Conservation (phyloP, 2,329 filamentous ascomycete genomes). For the Juglanconis sp. region DNA sequence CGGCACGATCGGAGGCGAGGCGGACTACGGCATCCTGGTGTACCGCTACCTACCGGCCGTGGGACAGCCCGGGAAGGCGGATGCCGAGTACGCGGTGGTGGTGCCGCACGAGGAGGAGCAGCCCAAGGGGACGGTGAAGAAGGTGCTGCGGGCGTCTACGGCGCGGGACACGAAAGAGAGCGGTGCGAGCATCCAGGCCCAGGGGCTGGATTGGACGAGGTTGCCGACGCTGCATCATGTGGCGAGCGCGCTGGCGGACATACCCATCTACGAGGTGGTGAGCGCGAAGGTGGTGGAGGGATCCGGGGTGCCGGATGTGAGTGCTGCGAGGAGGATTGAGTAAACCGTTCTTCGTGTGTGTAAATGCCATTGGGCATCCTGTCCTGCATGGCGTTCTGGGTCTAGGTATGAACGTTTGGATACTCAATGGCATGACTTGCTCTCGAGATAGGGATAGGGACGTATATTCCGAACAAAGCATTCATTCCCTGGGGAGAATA, state of each 20-base stretch:
- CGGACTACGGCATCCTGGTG: constrained; percentile 20
- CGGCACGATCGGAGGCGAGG: constrained; percentile 25
- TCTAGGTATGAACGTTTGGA: background rate
- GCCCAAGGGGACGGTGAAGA: constrained; percentile 28
- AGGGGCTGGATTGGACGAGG: constrained; percentile 47
- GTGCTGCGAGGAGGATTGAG: constrained; percentile 16
- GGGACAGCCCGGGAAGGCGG: constrained; percentile 34
- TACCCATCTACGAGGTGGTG: constrained; percentile 56
- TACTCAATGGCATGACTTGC: background rate
- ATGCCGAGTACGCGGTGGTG: constrained; percentile 49
- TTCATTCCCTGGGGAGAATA: no score
- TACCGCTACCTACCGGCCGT: constrained; percentile 15
- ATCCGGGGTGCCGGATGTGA: constrained; percentile 19
- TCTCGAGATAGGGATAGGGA: background rate
- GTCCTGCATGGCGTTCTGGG: background rate
- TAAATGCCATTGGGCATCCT: background rate
- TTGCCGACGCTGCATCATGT: constrained; percentile 62
- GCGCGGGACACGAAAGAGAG: constrained; percentile 6
- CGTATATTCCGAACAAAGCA: no score
- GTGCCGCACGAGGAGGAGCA: constrained; percentile 33
- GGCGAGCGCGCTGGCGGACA: constrained; percentile 45
- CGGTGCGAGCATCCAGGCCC: constrained; percentile 42
- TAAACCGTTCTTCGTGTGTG: background rate
- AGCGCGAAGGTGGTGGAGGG: constrained; percentile 55
- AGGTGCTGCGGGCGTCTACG: constrained; percentile 31